Conservation (phyloP, 2,329 filamentous ascomycete genomes). For the Sphaerulina populicola region DNA sequence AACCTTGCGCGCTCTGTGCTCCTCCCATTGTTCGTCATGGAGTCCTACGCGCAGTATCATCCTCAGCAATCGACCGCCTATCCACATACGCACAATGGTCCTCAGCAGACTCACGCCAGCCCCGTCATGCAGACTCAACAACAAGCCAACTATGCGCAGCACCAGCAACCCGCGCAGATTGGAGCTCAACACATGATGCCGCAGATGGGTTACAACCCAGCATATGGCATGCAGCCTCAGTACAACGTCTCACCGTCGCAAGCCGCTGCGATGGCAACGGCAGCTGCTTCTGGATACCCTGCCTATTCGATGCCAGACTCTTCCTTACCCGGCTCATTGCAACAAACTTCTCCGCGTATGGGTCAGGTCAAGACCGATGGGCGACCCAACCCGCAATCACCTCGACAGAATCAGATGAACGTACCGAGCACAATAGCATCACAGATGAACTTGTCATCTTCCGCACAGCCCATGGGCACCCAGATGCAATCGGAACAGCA, state of each 20-base stretch:
- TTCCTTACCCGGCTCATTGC: constrained; percentile 56
- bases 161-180: constrained; percentile 52
- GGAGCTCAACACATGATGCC: constrained; percentile 45
- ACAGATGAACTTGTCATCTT: constrained; percentile 41
- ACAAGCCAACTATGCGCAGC: constrained; percentile 43
- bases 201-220: constrained; percentile 73
- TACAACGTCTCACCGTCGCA: constrained; percentile 78
- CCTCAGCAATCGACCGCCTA: constrained; percentile 36
- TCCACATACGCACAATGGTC: constrained; percentile 37
- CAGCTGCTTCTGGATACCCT: constrained; percentile 75
- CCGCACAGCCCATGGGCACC: constrained; percentile 50
- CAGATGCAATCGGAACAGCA: constrained; percentile 36
- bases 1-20: constrained; percentile 17
- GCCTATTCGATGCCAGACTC: constrained; percentile 63
- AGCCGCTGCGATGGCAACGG: constrained; percentile 88
- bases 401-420: constrained; percentile 55
- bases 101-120: constrained; percentile 58
- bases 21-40: constrained; percentile 34
- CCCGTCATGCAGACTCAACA: constrained; percentile 71
- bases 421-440: constrained; percentile 38
- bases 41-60: constrained; percentile 43
- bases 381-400: constrained; percentile 63
- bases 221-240: constrained; percentile 58
- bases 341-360: constrained; percentile 67
- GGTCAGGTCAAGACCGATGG: constrained; percentile 55